A percentile compares a stretch with the other conserved stretches of the same genome.
phyloP scores from a whole-genome alignment of 139 green algal genomes.

The Asterochloris sp. region DNA sequence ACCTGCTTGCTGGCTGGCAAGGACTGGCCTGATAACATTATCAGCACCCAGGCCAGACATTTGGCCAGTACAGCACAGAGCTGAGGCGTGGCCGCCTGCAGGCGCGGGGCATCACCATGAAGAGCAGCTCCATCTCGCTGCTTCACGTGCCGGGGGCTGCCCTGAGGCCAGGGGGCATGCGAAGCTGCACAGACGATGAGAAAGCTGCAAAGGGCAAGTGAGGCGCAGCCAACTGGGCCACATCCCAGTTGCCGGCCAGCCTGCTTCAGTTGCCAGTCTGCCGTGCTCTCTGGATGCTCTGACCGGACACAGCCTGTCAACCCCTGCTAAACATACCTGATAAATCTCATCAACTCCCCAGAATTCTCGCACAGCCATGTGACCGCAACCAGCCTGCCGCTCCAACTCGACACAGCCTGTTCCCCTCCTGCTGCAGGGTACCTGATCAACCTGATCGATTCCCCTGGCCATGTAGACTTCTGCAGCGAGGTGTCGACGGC shows the following conservation, averaged over 20 bases:
- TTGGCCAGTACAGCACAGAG: too few relatives aligned
- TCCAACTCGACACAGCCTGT: not conserved
- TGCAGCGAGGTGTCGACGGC: conserved; percentile 95
- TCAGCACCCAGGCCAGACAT: too few relatives aligned
- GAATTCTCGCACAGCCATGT: not conserved
- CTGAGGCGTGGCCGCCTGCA: conserved; percentile 34
- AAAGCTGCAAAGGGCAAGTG: conserved; percentile 15
- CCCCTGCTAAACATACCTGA: too few relatives aligned
- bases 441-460: conserved; percentile 98
- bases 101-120: conserved; percentile 97
- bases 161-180: conserved; percentile 16
- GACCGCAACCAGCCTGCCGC: not conserved
- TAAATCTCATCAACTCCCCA: too few relatives aligned
- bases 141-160: conserved; percentile 73
- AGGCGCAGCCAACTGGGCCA: not conserved
- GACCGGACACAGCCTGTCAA: too few relatives aligned
- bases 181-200: conserved; percentile 12
- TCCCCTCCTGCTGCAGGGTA: conserved; percentile 40
- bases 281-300: too few relatives aligned
- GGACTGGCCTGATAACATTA: too few relatives aligned
- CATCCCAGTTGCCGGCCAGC: not conserved
- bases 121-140: conserved; percentile 91
- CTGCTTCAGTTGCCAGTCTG: too few relatives aligned
- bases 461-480: conserved; percentile 98
- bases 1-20: too few relatives aligned